A percentile compares a stretch with the other conserved stretches of the same genome.
Conservation (phyloP, 768 basidiomycete genomes). For the Mycena filopes region DNA sequence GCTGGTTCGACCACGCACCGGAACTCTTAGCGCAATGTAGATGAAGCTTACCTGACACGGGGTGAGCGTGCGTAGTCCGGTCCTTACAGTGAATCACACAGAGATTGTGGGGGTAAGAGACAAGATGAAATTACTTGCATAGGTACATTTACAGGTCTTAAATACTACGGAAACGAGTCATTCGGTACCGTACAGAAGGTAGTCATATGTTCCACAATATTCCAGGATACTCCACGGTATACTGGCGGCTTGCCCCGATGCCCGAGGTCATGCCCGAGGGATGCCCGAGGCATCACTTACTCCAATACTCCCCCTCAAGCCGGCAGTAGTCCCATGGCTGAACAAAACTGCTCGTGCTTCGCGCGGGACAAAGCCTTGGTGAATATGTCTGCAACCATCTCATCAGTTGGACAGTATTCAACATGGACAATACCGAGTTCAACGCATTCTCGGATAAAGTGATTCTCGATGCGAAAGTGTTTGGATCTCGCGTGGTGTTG, state of each 20-base stretch:
- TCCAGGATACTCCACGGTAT: neutral
- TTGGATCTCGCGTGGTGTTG: constrained; percentile 20
- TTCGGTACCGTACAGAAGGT: constrained; percentile 2
- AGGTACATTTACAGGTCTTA: neutral
- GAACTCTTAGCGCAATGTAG: neutral
- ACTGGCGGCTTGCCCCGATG: constrained; percentile 5
- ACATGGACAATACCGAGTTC: constrained; percentile 1
- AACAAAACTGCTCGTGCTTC: constrained; percentile 11
- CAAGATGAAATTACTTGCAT: neutral
- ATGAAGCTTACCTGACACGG: constrained; percentile 4
- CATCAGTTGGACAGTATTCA: constrained; percentile 18
- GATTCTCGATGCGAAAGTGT: constrained; percentile 17
- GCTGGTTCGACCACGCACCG: neutral
- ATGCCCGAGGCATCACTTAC: constrained; percentile 1
- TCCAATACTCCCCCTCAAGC: constrained; percentile 6
- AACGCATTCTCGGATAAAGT: constrained; percentile 12
- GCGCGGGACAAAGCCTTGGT: constrained; percentile 11
- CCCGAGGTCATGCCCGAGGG: constrained; percentile 1
- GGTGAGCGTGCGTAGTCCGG: neutral
- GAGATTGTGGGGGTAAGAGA: neutral
- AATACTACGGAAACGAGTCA: constrained; percentile 3
- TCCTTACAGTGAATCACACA: neutral
- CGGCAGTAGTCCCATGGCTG: constrained; percentile 13
- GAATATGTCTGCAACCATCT: constrained; percentile 15
- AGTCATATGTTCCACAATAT: constrained; percentile 5